Evolutionary conservation across 495 filamentous ascomycete genomes (phyloP).

Genomic region (Penicillium paxilli): DNA sequence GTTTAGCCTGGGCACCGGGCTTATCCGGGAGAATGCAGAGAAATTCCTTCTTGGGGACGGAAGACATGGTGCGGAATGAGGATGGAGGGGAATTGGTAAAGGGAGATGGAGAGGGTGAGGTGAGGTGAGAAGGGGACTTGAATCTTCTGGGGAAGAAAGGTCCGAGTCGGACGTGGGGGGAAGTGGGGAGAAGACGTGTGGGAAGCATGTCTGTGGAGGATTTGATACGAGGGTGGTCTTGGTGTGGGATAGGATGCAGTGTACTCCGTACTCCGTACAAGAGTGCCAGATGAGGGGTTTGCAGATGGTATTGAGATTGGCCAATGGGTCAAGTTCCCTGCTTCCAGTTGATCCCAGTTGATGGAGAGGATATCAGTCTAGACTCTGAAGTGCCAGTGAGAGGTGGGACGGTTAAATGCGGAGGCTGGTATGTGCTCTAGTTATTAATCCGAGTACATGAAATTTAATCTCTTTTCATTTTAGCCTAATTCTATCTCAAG

Average conservation of each 20-base stretch:
- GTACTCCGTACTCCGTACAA: no score
- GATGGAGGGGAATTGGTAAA: not conserved
- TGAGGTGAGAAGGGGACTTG: conserved; percentile 1
- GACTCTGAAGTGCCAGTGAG: no score
- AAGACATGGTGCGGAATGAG: conserved; percentile 27
- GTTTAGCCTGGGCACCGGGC: conserved; percentile 60
- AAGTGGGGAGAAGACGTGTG: conserved; percentile 16
- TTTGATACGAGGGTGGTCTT: not conserved
- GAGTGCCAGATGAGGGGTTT: no score
- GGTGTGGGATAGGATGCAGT: not conserved
- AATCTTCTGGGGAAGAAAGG: conserved; percentile 10
- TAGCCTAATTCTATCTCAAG: no score
- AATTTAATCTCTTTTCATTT: no score
- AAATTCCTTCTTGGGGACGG: conserved; percentile 68
- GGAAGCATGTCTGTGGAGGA: not conserved
- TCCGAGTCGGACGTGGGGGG: conserved; percentile 25
- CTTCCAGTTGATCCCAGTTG: no score
- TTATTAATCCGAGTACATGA: no score
- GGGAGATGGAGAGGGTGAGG: conserved; percentile 3
- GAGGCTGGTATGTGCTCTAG: no score
- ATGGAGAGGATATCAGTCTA: no score
- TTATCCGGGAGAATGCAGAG: conserved; percentile 83
- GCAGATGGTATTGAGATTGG: not conserved
- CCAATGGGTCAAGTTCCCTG: no score
- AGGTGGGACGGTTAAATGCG: no score